Evolutionary conservation across 2,329 filamentous ascomycete species (phyloP).

Genomic region (Talaromyces sp.): DNA sequence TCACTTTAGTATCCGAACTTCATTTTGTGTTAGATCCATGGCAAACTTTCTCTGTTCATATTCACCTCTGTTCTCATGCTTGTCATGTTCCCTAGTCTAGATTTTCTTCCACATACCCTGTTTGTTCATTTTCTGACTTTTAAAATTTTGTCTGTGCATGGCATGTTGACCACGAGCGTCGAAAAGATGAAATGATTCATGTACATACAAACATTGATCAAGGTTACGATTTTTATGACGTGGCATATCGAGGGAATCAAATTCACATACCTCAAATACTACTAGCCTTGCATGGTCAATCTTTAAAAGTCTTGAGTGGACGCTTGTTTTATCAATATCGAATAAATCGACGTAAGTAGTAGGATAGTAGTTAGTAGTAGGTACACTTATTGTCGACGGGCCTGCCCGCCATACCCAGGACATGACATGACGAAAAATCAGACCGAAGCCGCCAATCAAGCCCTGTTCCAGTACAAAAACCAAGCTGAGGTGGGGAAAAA

Average conservation of each 20-base stretch:
- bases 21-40: neutral
- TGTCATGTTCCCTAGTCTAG: neutral
- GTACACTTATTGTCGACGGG: constrained; percentile 2
- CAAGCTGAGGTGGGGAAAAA: neutral
- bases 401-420: constrained; percentile 2
- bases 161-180: neutral
- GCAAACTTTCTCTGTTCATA: neutral
- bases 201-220: constrained; percentile 3
- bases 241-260: neutral
- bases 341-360: neutral
- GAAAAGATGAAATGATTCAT: neutral
- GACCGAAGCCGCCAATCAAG: neutral
- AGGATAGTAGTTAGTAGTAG: neutral
- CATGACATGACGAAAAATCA: neutral
- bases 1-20: neutral
- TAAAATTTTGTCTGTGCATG: neutral
- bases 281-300: no score
- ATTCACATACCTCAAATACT: neutral
- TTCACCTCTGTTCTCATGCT: neutral
- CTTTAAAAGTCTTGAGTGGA: neutral
- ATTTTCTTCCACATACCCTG: neutral
- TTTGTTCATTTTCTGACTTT: neutral
- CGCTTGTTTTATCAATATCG: neutral
- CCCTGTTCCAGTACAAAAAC: neutral
- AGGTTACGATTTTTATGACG: neutral